Percentiles rank a stretch among this genome's conserved stretches.
These are phyloP conservation scores for Aspergillus phoenicis DNA, from an alignment of 2,329 filamentous ascomycete species.

Conservation along the genomic window DNA sequence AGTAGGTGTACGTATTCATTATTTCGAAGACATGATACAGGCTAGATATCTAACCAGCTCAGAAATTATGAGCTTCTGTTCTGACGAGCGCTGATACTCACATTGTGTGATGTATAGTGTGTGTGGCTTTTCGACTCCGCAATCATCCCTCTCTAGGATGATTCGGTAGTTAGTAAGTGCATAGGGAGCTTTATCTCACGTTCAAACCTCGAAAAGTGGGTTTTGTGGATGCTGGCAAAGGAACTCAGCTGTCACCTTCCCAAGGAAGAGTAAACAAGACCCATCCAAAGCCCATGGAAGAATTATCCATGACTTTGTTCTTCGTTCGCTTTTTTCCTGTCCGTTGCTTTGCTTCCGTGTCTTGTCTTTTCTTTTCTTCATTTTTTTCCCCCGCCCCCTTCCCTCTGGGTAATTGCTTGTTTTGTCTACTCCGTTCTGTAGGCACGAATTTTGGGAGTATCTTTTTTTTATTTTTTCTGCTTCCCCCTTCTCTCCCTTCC, in stretches of 20 bases:
- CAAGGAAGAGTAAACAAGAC: constrained; percentile 4
- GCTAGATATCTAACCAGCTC: not conserved
- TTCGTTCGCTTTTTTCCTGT: not conserved
- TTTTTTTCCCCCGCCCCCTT: not conserved
- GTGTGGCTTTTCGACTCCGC: too few relatives aligned
- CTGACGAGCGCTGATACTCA: not conserved
- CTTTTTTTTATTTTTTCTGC: too few relatives aligned
- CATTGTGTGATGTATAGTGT: not conserved
- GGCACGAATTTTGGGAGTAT: too few relatives aligned
- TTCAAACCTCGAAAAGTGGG: not conserved
- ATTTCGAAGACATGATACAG: too few relatives aligned
- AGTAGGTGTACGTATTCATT: too few relatives aligned
- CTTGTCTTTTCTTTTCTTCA: not conserved
- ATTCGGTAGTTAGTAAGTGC: not conserved
- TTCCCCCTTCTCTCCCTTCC: too few relatives aligned
- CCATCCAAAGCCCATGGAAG: not conserved
- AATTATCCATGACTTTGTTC: not conserved
- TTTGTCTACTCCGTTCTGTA: not conserved
- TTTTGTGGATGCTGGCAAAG: constrained; percentile 5
- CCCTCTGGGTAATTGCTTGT: not conserved
- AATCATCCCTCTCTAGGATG: too few relatives aligned
- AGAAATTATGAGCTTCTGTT: not conserved
- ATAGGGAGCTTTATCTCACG: not conserved
- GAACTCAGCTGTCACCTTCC: constrained; percentile 21
- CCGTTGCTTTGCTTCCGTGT: not conserved